These are phyloP conservation scores for Tuber aestivum DNA, from an alignment of 495 filamentous ascomycete genomes.

Conservation along the genomic window DNA sequence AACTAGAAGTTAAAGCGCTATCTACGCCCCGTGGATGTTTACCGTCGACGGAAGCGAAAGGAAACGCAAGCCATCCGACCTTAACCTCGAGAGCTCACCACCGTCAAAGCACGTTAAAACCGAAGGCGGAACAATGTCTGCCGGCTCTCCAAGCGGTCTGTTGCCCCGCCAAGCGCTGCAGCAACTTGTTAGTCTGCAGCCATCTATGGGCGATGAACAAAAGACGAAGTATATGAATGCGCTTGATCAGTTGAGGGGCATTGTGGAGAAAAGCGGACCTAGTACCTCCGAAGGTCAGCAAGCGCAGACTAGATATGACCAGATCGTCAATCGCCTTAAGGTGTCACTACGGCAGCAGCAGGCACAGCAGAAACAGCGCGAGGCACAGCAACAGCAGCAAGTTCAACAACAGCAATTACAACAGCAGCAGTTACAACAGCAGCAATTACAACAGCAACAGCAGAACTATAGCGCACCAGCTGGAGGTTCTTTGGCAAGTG, in stretches of 20 bases:
- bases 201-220: constrained; percentile 54
- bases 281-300: constrained; percentile 54
- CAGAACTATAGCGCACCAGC: constrained; percentile 15
- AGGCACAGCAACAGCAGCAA: constrained; percentile 26
- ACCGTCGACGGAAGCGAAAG: constrained; percentile 14
- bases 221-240: constrained; percentile 62
- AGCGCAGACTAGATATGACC: constrained; percentile 59
- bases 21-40: constrained; percentile 28
- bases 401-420: constrained; percentile 19
- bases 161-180: constrained; percentile 23
- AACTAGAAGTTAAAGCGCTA: neutral
- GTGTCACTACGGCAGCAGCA: constrained; percentile 50
- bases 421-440: constrained; percentile 14
- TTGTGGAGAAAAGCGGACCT: constrained; percentile 55
- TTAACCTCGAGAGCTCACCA: constrained; percentile 22
- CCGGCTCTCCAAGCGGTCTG: constrained; percentile 9
- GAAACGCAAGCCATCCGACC: constrained; percentile 37
- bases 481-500: constrained; percentile 2
- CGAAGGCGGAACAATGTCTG: constrained; percentile 11
- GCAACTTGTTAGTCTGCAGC: constrained; percentile 31
- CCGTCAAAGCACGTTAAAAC: constrained; percentile 29
- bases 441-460: constrained; percentile 19
- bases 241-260: constrained; percentile 56
- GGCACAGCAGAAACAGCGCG: constrained; percentile 18
- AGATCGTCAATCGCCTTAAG: constrained; percentile 60